Conservation (phyloP, 441 rosid species). For the Erysimum cheiri region DNA sequence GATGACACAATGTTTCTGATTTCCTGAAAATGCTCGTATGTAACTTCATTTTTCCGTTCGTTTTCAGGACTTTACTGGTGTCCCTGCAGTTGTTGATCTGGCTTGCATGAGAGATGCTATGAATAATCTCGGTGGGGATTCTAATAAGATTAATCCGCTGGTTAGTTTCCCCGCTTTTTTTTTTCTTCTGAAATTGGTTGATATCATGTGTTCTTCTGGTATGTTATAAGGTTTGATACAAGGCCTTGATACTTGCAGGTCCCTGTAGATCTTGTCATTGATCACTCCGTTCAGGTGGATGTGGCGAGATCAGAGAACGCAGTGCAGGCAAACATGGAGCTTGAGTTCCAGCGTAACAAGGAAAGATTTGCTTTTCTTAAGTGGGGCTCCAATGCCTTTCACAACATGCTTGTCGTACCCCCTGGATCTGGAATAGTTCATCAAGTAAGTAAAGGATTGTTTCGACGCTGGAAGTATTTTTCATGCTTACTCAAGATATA, state of each 20-base stretch:
- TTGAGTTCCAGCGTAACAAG: slow-evolving; percentile 68
- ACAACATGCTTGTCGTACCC: slow-evolving; percentile 80
- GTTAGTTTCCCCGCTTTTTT: neutral
- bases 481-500: neutral
- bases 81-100: neutral
- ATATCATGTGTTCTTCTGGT: neutral
- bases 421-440: slow-evolving; percentile 86
- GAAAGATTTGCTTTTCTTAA: slow-evolving; percentile 66
- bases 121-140: slow-evolving; percentile 2
- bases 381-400: slow-evolving; percentile 53
- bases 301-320: slow-evolving; percentile 78
- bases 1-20: neutral
- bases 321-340: slow-evolving; percentile 78
- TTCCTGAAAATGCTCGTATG: neutral
- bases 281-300: slow-evolving; percentile 80
- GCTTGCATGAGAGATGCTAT: slow-evolving; percentile 14
- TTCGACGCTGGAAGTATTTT: neutral
- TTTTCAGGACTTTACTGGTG: slow-evolving; percentile 6
- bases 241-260: neutral
- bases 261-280: slow-evolving; percentile 74
- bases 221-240: neutral
- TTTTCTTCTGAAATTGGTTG: neutral
- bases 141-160: slow-evolving; percentile 7
- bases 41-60: neutral
- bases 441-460: slow-evolving; percentile 50